Evolutionary conservation across 495 filamentous ascomycete genomes (phyloP), one percentile per base, ranked within the genome.

Genomic region (Hyaloscypha bicolor): DNA sequence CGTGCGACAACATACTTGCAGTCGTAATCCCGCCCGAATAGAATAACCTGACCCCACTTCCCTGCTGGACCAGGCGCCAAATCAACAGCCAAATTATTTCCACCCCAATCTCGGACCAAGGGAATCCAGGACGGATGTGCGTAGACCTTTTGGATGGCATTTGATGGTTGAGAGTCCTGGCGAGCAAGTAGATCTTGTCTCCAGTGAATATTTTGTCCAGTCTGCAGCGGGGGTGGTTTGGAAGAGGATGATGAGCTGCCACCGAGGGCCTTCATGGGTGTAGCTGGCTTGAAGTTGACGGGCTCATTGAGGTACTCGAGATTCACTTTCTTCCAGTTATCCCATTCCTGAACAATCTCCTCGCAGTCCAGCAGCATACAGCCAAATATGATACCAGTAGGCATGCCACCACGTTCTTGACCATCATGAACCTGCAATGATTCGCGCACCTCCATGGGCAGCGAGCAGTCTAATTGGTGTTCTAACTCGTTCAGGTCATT

Each of bases 401-500:
- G 95, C 64, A 85, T 83, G 63, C 95, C 95, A 52, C 92, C 92
- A 56, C 96, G 90, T 78, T 99, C 95, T 79, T 99, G 95, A 3
- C 95, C 95, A 74, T 99, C 95, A 75, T 99, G 96, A 33, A 91
- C 75, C 80, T 90, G 86, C 70, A 98, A 77, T 12, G 96, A 98
- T 73, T 99, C 93, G 60, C 95, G 90, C 55, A 99, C 87, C 72
- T 99, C 95, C 76, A 93, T 86, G 5, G 95, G 95, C 51, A 99
- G 85, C 55, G 93, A 95, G 79, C 93, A 96, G 76, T 99, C 95
- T 37, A 99, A 81, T 76, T 94, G 92, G 77, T 98, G 93, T 79
- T 99, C 95, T 61, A 99, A 80, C 75, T 99, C 95, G 75, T 97
- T 98, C 72, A 98, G 85, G 75, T 99, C 95, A 76, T 99, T 99